Conservation (phyloP, 192 early-diverging fungal species). For the Coemansia sp. region DNA sequence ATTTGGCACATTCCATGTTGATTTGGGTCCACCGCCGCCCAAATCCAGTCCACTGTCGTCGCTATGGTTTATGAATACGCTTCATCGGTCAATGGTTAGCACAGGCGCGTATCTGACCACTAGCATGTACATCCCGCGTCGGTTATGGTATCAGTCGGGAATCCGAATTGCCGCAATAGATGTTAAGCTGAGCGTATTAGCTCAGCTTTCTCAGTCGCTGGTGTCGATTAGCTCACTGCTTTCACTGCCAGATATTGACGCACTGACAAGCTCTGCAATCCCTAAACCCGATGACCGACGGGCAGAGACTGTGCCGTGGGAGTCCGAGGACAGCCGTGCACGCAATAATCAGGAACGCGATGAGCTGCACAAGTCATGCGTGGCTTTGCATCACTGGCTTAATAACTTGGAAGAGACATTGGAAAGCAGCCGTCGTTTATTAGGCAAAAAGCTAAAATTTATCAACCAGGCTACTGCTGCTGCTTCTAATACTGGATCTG, state of each 20-base stretch:
- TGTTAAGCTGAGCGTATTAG: constrained; percentile 46
- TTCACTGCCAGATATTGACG: constrained; percentile 30
- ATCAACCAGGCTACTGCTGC: constrained; percentile 11
- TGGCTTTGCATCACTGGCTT: constrained; percentile 53
- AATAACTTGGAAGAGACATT: constrained; percentile 48
- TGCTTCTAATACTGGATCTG: neutral
- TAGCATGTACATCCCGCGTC: constrained; percentile 49
- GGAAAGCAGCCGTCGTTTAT: constrained; percentile 44
- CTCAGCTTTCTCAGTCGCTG: constrained; percentile 46
- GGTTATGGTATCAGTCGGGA: constrained; percentile 53
- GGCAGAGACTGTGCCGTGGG: constrained; percentile 46
- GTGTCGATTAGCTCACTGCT: constrained; percentile 36
- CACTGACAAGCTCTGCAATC: constrained; percentile 14
- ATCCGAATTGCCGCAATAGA: constrained; percentile 54
- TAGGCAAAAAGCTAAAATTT: constrained; percentile 52
- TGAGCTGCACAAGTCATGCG: constrained; percentile 46
- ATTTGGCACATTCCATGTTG: constrained; percentile 49
- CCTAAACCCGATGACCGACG: constrained; percentile 19
- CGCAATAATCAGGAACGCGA: constrained; percentile 32
- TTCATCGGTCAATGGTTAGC: constrained; percentile 50
- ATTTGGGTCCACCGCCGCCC: constrained; percentile 43
- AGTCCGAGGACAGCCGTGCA: constrained; percentile 25
- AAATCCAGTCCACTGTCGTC: constrained; percentile 48
- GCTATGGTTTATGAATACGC: constrained; percentile 50
- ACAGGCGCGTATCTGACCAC: constrained; percentile 47